Base-by-base conservation (phyloP, 2,329 filamentous ascomycete species). In the Gremmenia infestans region DNA sequence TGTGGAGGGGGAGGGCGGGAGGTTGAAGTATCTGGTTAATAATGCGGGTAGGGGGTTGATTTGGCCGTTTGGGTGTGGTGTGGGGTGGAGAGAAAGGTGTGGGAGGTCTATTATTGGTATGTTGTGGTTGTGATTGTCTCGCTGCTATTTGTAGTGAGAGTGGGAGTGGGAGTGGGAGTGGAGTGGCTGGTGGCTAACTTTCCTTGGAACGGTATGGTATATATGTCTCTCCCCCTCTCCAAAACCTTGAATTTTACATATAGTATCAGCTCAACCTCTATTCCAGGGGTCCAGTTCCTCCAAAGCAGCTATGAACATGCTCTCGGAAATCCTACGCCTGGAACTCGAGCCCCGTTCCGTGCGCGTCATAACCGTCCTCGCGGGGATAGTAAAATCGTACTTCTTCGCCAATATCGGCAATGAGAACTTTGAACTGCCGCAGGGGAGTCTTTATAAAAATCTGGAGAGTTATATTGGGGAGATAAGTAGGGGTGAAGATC, bases 21-120 rank as follows among this genome's bases (percentile, higher is more conserved):
- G 58, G 23, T 66, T 77, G 12, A 71, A 76, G 54, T 69, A 60
- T 22, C 66, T 76, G 5, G 64, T 76, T 54, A 77, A 78, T 63
- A 77, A 76, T 63, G 71, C 74, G 3, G 74, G 72, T 6, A 58
- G 64, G 19, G 67, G 9, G 53, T 48, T 28, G 54, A 54, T 39
- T n/a, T 64, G 68, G 57, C 68, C 71, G 6, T 55, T 72, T 55
- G 59, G 60, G 25, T 69, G 28, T 7, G 28, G 28, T 32, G 28
- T 4, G 56, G 60, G 17, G 56, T 59, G n/a, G 61, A 68, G 2
- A 61, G 62, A 39, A 60, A 60, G 2, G 60, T 66, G 28, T 69
- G 65, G 39, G 66, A 68, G 45, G 61, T 65, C 45, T 68, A 69
- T 35, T 59, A 68, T 42, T 68, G 28, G 28, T 32, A 32, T 32